Conservation (phyloP, 2,329 filamentous ascomycete genomes). For the Xylaria sp. region DNA sequence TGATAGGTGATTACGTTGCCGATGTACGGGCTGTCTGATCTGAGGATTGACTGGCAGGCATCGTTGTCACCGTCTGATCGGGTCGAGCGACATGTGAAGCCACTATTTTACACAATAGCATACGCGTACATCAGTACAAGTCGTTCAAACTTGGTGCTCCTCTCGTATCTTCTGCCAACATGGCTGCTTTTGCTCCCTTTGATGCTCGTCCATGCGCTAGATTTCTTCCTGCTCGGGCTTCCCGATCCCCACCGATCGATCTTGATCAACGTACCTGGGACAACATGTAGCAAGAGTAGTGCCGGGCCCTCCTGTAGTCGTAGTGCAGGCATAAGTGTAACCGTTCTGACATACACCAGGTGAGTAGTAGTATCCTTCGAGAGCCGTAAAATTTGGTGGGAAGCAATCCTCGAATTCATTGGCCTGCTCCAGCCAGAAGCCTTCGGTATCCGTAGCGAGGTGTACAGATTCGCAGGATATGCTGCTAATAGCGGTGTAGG, state of each 20-base stretch:
- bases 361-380: constrained; percentile 19
- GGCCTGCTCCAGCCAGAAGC: constrained; percentile 17
- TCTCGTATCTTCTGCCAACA: neutral
- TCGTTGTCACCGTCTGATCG: constrained; percentile 2
- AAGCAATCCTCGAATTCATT: constrained; percentile 1
- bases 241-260: neutral
- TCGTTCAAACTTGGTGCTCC: neutral
- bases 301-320: neutral
- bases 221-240: neutral
- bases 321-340: constrained; percentile 36
- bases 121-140: constrained; percentile 1
- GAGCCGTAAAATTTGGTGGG: constrained; percentile 5
- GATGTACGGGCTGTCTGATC: constrained; percentile 11
- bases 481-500: constrained; percentile 3
- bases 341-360: constrained; percentile 20
- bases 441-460: constrained; percentile 9
- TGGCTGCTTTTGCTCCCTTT: neutral
- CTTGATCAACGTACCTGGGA: neutral
- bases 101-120: constrained; percentile 2
- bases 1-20: constrained; percentile 12
- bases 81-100: constrained; percentile 8
- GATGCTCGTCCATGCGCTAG: neutral
- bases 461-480: constrained; percentile 5
- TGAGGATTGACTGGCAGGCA: constrained; percentile 18
- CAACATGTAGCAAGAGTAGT: neutral